Evolutionary conservation across 257 asterid species (phyloP), one percentile per base, ranked within the genome.

Genomic region (Salvia miltiorrhiza): DNA sequence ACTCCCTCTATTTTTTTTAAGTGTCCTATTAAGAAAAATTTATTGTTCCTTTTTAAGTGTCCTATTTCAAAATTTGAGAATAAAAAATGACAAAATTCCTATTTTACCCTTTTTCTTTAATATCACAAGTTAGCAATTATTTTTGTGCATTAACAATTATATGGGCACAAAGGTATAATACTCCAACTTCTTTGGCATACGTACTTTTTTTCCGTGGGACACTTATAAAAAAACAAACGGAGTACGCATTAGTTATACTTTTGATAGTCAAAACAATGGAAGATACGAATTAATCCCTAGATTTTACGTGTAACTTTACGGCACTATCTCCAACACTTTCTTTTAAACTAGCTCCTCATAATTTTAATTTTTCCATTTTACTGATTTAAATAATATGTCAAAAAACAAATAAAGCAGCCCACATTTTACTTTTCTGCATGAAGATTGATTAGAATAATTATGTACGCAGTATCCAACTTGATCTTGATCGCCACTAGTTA

Each of bases 341-440:
- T 53, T 53, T 54, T 39, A 50, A 16, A 21, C 14, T 50, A 50
- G 3, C 23, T 50, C 19, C 57, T 16, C 21, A 9, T 49, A 45
- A 43, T 43, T 12, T 10, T 11, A 23, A 1, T 47, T 24, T 35
- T 35, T 35, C 4, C 47, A 17, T 17, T 35, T 17, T n/a, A n/a
- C n/a, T n/a, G n/a, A n/a, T n/a, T n/a, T n/a, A 17, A 60, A 60
- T 60, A 35, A 9, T 60, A 2, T 3, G 30, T 35, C n/a, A 60
- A 17, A 62, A 62, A 20, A 5, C 6, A 19, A 10, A 61, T 9
- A 61, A 37, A 41, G 48, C 21, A 14, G 4, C n/a, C 13, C 23
- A 11, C 16, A 1, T 60, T 63, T 63, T 20, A 63, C 55, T 23
- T 63, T 63, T 23, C 37, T 61, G 52, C 48, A 40, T 63, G 69